Evolutionary conservation across 169 alveolate species (phyloP), one percentile per base, ranked within the genome.

Genomic region (Plasmodium inui): DNA sequence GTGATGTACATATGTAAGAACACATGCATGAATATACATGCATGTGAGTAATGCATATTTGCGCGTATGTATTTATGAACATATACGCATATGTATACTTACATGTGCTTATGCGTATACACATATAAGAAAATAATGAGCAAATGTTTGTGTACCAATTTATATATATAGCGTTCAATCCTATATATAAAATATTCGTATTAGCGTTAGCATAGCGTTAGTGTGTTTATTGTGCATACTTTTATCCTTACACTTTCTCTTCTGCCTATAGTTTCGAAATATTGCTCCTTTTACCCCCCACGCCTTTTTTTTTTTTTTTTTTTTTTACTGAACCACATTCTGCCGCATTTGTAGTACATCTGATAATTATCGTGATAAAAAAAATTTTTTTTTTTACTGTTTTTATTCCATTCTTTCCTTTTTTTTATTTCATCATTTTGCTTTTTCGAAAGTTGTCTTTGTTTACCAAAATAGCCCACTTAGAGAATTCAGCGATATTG

Each of bases 131-230:
- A 67, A 67, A 67, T 22, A 22, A 26, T 67, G 76, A 26, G 76
- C 76, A 67, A 67, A 67, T 67, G 76, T 67, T 67, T 67, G 37
- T 67, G 76, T 67, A 67, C 76, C 30, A 67, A 67, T 26, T 67
- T 67, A 28, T 67, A 67, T 50, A 28, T 28, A 67, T 41, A 6
- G 37, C 76, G 37, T 26, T 22, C 22, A 67, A 7, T 67, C 76
- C 76, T 67, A 67, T 67, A 26, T 67, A 67, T 26, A 67, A 67
- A 19, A 26, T 67, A 67, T 67, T 28, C 30, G 41, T 26, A 28
- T 67, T 26, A 67, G 57, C 57, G n/a, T 50, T 50, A 50, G 61
- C 61, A 14, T 50, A 12, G 61, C 26, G 17, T 67, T 50, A 50
- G 61, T 50, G 61, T 67, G 76, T 22, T 67, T 67, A 26, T 19